phyloP scores from a whole-genome alignment of 169 alveolate species.

The Amoebophrya sp. region DNA sequence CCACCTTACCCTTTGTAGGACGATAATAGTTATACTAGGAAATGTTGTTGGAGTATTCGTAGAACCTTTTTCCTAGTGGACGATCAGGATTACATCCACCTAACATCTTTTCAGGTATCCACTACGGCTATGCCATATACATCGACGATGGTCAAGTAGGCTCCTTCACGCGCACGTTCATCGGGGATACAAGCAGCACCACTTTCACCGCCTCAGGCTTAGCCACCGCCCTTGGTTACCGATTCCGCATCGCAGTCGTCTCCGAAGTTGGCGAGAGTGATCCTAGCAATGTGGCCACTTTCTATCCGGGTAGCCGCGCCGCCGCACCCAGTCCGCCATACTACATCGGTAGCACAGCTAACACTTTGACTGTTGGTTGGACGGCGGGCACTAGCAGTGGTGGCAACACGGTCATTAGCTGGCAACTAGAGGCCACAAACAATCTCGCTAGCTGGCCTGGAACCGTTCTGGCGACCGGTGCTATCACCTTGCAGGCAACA shows the following conservation, averaged over 20 bases:
- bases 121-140: constrained; percentile 11
- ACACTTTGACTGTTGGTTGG: neutral
- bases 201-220: neutral
- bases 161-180: neutral
- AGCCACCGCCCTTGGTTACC: neutral
- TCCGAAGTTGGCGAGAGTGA: neutral
- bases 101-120: too few relatives aligned
- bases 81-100: too few relatives aligned
- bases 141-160: neutral
- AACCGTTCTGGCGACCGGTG: neutral
- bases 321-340: neutral
- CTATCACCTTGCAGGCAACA: neutral
- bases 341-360: neutral
- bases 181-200: neutral
- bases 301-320: neutral
- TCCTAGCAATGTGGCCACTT: neutral
- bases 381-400: neutral
- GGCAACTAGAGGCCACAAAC: neutral
- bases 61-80: too few relatives aligned
- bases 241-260: neutral
- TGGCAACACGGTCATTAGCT: neutral
- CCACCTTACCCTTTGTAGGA: too few relatives aligned
- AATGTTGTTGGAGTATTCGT: too few relatives aligned
- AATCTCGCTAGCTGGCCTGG: neutral
- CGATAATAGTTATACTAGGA: too few relatives aligned